Evolutionary conservation across 1,284 basidiomycete genomes (phyloP).

Genomic region (Marasmius sp.): DNA sequence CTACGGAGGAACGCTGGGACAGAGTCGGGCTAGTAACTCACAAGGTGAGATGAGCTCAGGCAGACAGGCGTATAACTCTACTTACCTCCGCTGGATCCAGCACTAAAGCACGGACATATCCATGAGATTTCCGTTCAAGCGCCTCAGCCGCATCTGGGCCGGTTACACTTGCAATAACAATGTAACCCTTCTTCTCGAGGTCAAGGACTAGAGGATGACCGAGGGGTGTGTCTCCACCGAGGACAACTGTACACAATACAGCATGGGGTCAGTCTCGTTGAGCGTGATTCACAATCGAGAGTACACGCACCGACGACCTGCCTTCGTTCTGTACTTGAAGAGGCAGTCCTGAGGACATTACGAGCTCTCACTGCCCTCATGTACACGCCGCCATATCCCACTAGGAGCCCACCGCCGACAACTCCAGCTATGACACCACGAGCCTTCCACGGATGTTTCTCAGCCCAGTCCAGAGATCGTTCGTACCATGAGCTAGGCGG

Average conservation of each 20-base stretch:
- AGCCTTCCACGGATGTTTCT: conserved; percentile 58
- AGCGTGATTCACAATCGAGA: not conserved
- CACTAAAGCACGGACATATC: conserved; percentile 76
- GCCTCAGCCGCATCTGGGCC: conserved; percentile 59
- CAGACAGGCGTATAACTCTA: conserved; percentile 5
- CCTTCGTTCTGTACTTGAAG: conserved; percentile 44
- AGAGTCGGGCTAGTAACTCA: conserved; percentile 54
- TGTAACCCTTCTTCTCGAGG: conserved; percentile 74
- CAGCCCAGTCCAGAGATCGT: conserved; percentile 50
- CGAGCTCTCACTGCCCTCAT: conserved; percentile 24
- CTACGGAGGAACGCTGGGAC: conserved; percentile 76
- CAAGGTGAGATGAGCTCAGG: conserved; percentile 7
- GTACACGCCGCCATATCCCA: conserved; percentile 48
- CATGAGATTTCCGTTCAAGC: conserved; percentile 64
- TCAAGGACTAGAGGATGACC: conserved; percentile 69
- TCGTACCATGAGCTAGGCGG: conserved; percentile 47
- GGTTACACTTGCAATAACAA: conserved; percentile 76
- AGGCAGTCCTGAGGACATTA: conserved; percentile 29
- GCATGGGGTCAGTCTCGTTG: conserved; percentile 5
- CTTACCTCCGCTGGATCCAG: conserved; percentile 74
- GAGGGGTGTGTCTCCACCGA: conserved; percentile 74
- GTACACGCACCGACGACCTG: conserved; percentile 67
- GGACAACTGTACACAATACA: conserved; percentile 52
- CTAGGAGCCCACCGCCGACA: conserved; percentile 59
- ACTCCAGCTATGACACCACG: conserved; percentile 52